Evolutionary conservation across 352 stramenopile genomes (phyloP).

Genomic region (Pythium folliculosum): DNA sequence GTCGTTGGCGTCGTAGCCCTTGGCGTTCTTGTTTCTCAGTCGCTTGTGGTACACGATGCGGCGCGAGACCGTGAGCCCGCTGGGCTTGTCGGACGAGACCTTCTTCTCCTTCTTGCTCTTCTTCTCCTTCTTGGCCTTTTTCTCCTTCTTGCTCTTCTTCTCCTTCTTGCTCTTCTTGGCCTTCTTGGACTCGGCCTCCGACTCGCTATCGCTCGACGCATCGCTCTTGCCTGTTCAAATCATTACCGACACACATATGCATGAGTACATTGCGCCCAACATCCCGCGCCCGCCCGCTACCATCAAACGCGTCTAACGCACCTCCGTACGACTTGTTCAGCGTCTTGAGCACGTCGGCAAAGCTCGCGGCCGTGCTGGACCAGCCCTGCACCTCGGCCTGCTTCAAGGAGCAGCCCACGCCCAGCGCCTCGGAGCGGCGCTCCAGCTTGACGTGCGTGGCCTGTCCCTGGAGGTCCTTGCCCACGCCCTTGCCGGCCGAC

Average conservation of each 20-base stretch:
- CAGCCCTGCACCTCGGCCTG: conserved; percentile 87
- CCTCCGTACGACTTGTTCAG: conserved; percentile 83
- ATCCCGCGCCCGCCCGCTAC: neutral
- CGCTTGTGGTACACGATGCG: conserved; percentile 83
- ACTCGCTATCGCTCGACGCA: conserved; percentile 33
- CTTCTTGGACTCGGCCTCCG: conserved; percentile 50
- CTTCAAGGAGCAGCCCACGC: conserved; percentile 91
- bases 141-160: conserved; percentile 66
- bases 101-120: conserved; percentile 60
- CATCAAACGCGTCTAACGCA: neutral
- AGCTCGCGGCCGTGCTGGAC: conserved; percentile 75
- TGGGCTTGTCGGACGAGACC: conserved; percentile 24
- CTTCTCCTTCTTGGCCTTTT: conserved; percentile 58
- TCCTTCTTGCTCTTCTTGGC: conserved; percentile 51
- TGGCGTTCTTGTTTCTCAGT: conserved; percentile 87
- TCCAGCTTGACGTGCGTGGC: conserved; percentile 87
- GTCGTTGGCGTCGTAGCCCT: conserved; percentile 75
- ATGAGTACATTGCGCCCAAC: neutral
- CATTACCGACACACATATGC: neutral
- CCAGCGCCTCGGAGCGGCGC: conserved; percentile 87
- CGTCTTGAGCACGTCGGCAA: conserved; percentile 83
- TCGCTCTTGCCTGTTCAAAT: conserved; percentile 35
- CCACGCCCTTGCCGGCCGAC: conserved; percentile 92
- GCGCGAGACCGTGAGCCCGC: conserved; percentile 44
- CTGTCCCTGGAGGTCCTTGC: conserved; percentile 91